phyloP scores from a whole-genome alignment of 1,284 basidiomycete species.

The Volvariella volvacea region DNA sequence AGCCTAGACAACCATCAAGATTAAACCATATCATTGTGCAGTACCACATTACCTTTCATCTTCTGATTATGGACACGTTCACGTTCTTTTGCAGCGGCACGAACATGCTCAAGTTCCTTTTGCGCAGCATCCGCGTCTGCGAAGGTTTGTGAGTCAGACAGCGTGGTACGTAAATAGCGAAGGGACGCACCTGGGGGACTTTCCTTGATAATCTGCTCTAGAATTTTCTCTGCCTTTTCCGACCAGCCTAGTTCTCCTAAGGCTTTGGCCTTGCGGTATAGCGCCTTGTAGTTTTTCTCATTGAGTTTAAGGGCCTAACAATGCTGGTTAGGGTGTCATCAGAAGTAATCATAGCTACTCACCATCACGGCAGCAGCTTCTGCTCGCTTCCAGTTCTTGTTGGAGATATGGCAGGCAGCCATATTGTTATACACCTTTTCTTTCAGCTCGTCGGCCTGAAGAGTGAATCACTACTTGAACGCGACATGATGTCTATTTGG shows the following conservation, averaged over 20 bases:
- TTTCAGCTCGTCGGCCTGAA: constrained; percentile 61
- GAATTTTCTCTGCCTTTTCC: constrained; percentile 60
- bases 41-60: constrained; percentile 74
- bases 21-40: not conserved
- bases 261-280: constrained; percentile 76
- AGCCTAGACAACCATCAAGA: constrained; percentile 17
- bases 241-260: constrained; percentile 66
- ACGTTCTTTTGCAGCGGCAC: constrained; percentile 54
- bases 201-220: constrained; percentile 57
- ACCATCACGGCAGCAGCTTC: constrained; percentile 74
- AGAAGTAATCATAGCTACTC: constrained; percentile 3
- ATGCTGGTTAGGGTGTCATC: not conserved
- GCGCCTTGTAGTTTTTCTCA: constrained; percentile 65
- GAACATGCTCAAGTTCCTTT: constrained; percentile 53
- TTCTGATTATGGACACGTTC: constrained; percentile 63
- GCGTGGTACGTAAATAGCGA: constrained; percentile 2
- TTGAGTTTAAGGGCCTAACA: constrained; percentile 64
- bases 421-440: constrained; percentile 80
- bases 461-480: not conserved
- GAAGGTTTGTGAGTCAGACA: not conserved
- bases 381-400: constrained; percentile 68
- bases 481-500: not conserved
- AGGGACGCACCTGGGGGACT: constrained; percentile 44
- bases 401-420: constrained; percentile 74
- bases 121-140: constrained; percentile 53